These are phyloP conservation scores for Nemania sp. DNA, from an alignment of 2,329 filamentous ascomycete species.

Conservation along the genomic window DNA sequence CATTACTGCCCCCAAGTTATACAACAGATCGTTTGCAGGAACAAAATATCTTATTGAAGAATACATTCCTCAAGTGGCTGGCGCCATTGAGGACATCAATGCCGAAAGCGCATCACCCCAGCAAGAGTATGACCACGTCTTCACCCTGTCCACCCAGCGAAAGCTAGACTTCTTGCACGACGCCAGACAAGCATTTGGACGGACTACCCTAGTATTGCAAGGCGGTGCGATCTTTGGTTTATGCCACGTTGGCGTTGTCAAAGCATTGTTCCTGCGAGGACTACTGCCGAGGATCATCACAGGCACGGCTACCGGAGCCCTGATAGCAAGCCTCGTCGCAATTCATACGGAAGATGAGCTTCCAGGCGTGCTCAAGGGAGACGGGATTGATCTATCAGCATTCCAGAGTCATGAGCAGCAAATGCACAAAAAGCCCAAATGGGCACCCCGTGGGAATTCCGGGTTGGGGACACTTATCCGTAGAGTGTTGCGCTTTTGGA, in stretches of 20 bases:
- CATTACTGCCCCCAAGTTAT: conserved; percentile 83
- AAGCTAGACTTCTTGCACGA: conserved; percentile 91
- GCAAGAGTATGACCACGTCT: conserved; percentile 42
- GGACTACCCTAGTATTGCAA: conserved; percentile 86
- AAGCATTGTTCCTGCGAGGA: conserved; percentile 83
- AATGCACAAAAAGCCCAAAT: conserved; percentile 46
- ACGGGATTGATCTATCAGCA: conserved; percentile 84
- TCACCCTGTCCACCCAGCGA: conserved; percentile 73
- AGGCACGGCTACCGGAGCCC: conserved; percentile 87
- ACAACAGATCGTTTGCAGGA: conserved; percentile 86
- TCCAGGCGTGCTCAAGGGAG: conserved; percentile 78
- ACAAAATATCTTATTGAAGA: conserved; percentile 93
- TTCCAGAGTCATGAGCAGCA: conserved; percentile 66
- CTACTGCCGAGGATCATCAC: conserved; percentile 90
- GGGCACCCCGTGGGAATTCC: conserved; percentile 56
- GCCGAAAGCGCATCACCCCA: conserved; percentile 45
- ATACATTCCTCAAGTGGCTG: conserved; percentile 86
- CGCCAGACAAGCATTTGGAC: conserved; percentile 87
- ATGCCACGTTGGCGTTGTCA: conserved; percentile 91
- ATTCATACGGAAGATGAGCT: conserved; percentile 90
- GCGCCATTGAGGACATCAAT: conserved; percentile 82
- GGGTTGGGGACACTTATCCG: conserved; percentile 72
- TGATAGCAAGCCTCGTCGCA: conserved; percentile 89
- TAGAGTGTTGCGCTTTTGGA: conserved; percentile 75
- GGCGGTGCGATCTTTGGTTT: conserved; percentile 92